Base-by-base conservation (phyloP, 2,329 filamentous ascomycete species). In the Colletotrichum liaoningense region DNA sequence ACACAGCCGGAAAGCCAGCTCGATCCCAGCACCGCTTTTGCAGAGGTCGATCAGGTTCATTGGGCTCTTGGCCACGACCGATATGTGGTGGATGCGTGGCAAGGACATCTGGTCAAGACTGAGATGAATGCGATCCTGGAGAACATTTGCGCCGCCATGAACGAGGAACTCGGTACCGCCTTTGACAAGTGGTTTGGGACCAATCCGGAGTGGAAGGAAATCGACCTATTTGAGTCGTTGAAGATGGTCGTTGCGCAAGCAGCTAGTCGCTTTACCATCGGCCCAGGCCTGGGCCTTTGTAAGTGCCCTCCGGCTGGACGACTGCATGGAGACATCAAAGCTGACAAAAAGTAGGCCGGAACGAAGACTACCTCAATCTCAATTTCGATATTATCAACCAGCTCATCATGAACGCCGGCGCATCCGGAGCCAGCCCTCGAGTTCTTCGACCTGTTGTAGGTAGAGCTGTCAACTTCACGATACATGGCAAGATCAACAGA, bases 1-100 rank as follows among this genome's bases (percentile, higher is more conserved):
- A 75, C 78, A 2, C 85, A 86, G 63, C 84, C 83, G 0, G 84
- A 86, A 1, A 75, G 76, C 6, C 76, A 81, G 0, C 78, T 86
- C 19, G 81, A 79, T 49, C 75, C 80, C 2, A 60, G 49, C 4
- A 75, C 82, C 11, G 83, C 85, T 1, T 83, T 85, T 57, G 78
- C 78, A 2, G 83, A 86, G 26, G 72, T 83, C 3, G 80, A 85
- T 5, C 82, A 84, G 66, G 76, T 80, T 0, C 74, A 77, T 16
- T 83, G 84, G 73, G 82, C 80, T 2, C 76, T 85, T 1, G 85
- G 86, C 0, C 78, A 84, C 59, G 72, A 74, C 16, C 49, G 62
- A 11, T 79, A 82, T 14, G 78, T 81, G 12, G 49, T 60, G 4
- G 84, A 86, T 64, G 75, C 79, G 0, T 83, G 84, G 80, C 82